A percentile compares a stretch with the other conserved stretches of the same genome.
Conservation (phyloP, 1,139 yeast species). For the Blastobotrys arbuscula region DNA sequence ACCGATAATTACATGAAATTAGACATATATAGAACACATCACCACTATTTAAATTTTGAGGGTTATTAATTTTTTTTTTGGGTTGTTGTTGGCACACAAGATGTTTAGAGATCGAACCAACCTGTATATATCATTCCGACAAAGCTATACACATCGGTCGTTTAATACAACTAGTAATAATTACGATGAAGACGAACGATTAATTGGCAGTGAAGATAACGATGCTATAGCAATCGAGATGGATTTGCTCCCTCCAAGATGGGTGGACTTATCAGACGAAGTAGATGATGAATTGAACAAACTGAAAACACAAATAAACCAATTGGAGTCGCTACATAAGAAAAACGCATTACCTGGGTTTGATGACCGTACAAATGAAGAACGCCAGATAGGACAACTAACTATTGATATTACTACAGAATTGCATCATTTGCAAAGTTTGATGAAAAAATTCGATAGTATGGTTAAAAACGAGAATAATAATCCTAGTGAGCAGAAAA, state of each 20-base stretch:
- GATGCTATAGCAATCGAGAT: constrained; percentile 36
- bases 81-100: too few relatives aligned
- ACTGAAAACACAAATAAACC: constrained; percentile 47
- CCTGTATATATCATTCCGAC: constrained; percentile 40
- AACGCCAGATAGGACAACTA: constrained; percentile 69
- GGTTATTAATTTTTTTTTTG: too few relatives aligned
- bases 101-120: constrained; percentile 43
- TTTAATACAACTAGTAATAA: constrained; percentile 16
- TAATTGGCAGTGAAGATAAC: constrained; percentile 41
- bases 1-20: too few relatives aligned
- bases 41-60: too few relatives aligned
- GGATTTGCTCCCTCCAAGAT: constrained; percentile 62
- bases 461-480: constrained; percentile 39
- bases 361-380: constrained; percentile 63
- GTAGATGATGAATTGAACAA: constrained; percentile 56
- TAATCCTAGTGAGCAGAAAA: constrained; percentile 47
- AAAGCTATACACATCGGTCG: constrained; percentile 40
- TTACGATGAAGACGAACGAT: constrained; percentile 57
- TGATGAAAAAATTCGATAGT: constrained; percentile 61
- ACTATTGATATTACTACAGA: constrained; percentile 67
- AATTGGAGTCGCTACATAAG: constrained; percentile 64
- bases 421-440: constrained; percentile 70
- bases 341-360: constrained; percentile 83
- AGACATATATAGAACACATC: too few relatives aligned
- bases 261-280: constrained; percentile 67